Conservation (phyloP, 768 basidiomycete genomes). For the Lanmaoa pseudosensibilis region DNA sequence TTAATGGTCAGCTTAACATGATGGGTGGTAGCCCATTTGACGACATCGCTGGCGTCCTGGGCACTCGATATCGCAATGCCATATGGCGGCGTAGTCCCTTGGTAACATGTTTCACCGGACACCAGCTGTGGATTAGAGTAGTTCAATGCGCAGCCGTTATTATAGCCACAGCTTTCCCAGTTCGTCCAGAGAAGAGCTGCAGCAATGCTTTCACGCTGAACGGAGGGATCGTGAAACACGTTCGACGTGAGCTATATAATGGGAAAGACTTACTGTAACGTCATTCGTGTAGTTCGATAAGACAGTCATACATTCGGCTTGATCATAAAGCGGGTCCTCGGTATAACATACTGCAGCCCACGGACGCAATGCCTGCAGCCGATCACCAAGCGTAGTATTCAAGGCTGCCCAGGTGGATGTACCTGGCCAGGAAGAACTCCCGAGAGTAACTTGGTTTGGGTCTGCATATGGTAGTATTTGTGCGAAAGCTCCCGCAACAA, state of each 20-base stretch:
- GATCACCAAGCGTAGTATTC: conserved; percentile 11
- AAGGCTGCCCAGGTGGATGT: conserved; percentile 9
- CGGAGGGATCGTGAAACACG: too few relatives aligned
- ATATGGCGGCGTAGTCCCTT: conserved; percentile 20
- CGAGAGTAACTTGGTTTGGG: neutral
- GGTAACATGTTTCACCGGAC: conserved; percentile 5
- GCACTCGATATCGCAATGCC: conserved; percentile 15
- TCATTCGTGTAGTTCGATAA: conserved; percentile 15
- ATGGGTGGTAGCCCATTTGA: conserved; percentile 18
- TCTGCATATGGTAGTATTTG: neutral
- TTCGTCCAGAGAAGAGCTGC: conserved; percentile 23
- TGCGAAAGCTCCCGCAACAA: neutral
- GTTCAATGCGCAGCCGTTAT: conserved; percentile 16
- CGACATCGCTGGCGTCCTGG: conserved; percentile 16
- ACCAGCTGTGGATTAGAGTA: conserved; percentile 19
- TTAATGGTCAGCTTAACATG: conserved; percentile 19
- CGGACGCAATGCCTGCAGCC: conserved; percentile 11
- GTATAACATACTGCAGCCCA: conserved; percentile 11
- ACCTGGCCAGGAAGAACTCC: conserved; percentile 7
- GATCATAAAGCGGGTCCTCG: conserved; percentile 1
- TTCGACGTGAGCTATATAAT: too few relatives aligned
- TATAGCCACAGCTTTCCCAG: conserved; percentile 20
- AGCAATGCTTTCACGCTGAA: conserved; percentile 14
- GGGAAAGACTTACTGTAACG: neutral
- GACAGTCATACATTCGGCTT: conserved; percentile 5